Percentiles rank a stretch among this genome's conserved stretches.
Evolutionary conservation across 305 asterid species (phyloP).

Genomic region (Rubia occidens): DNA sequence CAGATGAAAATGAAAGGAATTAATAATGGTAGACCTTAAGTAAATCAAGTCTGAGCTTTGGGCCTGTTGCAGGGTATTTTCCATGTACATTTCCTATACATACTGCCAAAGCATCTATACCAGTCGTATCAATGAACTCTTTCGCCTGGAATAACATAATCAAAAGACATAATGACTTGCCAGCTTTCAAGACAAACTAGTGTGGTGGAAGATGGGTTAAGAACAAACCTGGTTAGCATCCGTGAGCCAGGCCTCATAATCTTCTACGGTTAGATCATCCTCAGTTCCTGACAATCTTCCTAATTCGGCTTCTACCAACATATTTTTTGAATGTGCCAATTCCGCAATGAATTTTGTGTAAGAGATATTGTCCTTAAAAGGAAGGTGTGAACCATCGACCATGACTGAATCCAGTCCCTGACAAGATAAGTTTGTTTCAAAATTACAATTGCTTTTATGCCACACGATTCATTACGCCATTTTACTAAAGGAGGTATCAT

Average conservation of each 20-base stretch:
- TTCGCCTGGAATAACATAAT: constrained; percentile 52
- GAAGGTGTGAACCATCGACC: constrained; percentile 91
- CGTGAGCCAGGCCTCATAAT: constrained; percentile 80
- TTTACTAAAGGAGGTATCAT: neutral
- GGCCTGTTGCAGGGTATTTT: constrained; percentile 78
- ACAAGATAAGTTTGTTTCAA: constrained; percentile 8
- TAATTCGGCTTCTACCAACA: constrained; percentile 90
- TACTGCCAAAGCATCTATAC: constrained; percentile 92
- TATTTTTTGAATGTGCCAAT: constrained; percentile 52
- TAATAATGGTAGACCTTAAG: constrained; percentile 51
- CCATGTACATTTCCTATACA: constrained; percentile 98
- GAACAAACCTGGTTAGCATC: constrained; percentile 64
- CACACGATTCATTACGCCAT: neutral
- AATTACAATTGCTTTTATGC: neutral
- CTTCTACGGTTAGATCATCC: constrained; percentile 82
- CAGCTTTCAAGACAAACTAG: neutral
- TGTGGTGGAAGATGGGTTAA: neutral
- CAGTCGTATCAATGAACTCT: constrained; percentile 74
- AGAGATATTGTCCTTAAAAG: constrained; percentile 61
- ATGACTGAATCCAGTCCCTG: constrained; percentile 92
- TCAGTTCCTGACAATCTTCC: constrained; percentile 98
- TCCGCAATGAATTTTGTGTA: constrained; percentile 60
- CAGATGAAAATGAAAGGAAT: constrained; percentile 7
- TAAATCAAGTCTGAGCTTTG: constrained; percentile 80
- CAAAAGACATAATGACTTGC: constrained; percentile 10